Evolutionary conservation across 805 yeast species (phyloP), one percentile per base, ranked within the genome.

Genomic region (Jamesozyma rosinii): DNA sequence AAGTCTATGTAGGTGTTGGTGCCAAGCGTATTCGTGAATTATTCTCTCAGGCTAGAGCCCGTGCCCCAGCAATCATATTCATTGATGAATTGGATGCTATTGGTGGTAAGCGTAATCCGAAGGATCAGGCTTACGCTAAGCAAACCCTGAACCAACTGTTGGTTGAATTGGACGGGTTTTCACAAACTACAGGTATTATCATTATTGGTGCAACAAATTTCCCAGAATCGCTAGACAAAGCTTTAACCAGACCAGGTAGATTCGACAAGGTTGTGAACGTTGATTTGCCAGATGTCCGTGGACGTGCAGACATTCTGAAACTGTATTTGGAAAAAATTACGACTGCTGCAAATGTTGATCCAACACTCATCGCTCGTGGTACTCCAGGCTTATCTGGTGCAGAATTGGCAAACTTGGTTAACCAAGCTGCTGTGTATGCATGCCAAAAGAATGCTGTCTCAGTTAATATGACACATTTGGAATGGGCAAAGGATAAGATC

Each of bases 331-430:
- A 79, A 57, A 88, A 89, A 59, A 87, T 92, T 40, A 95, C 92
- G 49, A 70, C 86, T 44, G 77, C 94, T 6, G 76, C 81, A 47
- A 79, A 81, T 52, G 96, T 92, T 31, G 95, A 92, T 61, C 83
- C 95, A 26, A 73, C 86, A 18, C 75, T 88, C 46, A 76, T 92
- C 59, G 98, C 99, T 9, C 77, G 98, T 64, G 96, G 97, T 47
- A 92, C 98, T 1, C 95, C 97, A 2, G 99, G 99, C 13, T 74
- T 92, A 55, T 82, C 95, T n/a, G 99, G 99, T 59, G 99, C 99
- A 18, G 97, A 89, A 54, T 70, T 92, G 49, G 85, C 86, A 80
- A 92, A 92, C 63, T 72, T 92, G 50, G 97, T 92, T 34, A 92
- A 92, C 66, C 97, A 92, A 65, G 99, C 99, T 14, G 99, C 99